Conservation (phyloP, 257 asterid species). For the Rehmannia glutinosa region DNA sequence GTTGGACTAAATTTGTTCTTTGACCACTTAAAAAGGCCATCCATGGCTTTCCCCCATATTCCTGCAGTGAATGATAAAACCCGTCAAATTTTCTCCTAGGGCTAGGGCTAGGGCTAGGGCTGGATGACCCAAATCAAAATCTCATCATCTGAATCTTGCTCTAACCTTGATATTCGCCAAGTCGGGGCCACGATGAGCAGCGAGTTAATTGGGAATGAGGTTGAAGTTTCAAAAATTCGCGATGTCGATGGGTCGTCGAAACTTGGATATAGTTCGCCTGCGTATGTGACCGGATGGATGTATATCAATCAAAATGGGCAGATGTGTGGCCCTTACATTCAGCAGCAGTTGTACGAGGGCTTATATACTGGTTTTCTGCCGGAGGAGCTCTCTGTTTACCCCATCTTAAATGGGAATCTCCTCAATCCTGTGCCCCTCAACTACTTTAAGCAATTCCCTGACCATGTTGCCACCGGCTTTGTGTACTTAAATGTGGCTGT, state of each 20-base stretch:
- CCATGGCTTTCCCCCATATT: too few relatives aligned
- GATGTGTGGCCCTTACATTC: conserved; percentile 95
- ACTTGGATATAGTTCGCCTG: too few relatives aligned
- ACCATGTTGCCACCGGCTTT: conserved; percentile 81
- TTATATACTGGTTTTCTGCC: conserved; percentile 81
- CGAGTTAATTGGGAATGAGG: conserved; percentile 25
- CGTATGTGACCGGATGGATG: conserved; percentile 87
- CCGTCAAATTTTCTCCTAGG: neutral
- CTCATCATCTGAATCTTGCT: neutral
- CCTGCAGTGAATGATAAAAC: too few relatives aligned
- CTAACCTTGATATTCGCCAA: neutral
- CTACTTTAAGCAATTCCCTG: conserved; percentile 73
- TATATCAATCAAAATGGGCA: conserved; percentile 75
- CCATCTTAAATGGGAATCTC: conserved; percentile 55
- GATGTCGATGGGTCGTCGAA: conserved; percentile 27
- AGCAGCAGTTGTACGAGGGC: conserved; percentile 81
- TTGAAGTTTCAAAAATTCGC: conserved; percentile 1
- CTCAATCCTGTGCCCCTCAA: conserved; percentile 67
- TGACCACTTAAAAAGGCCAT: too few relatives aligned
- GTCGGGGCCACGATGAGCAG: conserved; percentile 22
- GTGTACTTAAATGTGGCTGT: conserved; percentile 36
- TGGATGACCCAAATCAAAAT: neutral
- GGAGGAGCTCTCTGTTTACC: conserved; percentile 69
- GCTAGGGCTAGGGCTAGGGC: conserved; percentile 11
- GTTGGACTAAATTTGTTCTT: too few relatives aligned